phyloP scores from a whole-genome alignment of 306 rosid species.

The Hippophae tibetana region DNA sequence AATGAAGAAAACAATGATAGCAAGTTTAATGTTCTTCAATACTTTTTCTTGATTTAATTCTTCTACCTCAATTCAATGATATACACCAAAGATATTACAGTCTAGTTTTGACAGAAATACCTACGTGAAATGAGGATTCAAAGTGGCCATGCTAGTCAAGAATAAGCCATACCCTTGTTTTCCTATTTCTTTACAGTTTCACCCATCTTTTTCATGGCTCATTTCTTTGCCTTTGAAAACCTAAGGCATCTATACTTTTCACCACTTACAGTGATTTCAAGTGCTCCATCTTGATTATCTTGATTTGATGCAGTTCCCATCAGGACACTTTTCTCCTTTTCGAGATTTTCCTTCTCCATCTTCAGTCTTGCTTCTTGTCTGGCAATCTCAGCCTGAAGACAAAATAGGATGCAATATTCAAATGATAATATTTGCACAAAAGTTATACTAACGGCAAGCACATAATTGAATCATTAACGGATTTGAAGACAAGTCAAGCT shows the following conservation, averaged over 20 bases:
- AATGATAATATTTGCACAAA: background rate
- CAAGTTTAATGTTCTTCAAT: too few relatives aligned
- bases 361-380: conserved; percentile 89
- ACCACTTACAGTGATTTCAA: conserved; percentile 96
- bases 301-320: conserved; percentile 98
- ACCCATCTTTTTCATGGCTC: conserved; percentile 20
- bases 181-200: too few relatives aligned
- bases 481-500: background rate
- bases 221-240: conserved; percentile 90
- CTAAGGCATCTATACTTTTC: conserved; percentile 93
- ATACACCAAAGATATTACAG: too few relatives aligned
- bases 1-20: too few relatives aligned
- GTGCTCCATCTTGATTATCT: conserved; percentile 93
- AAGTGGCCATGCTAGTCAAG: too few relatives aligned
- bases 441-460: background rate
- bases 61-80: too few relatives aligned
- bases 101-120: too few relatives aligned
- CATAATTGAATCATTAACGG: background rate
- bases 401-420: background rate
- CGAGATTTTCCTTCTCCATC: conserved; percentile 95
- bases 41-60: too few relatives aligned
- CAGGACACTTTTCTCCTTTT: conserved; percentile 87
- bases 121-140: too few relatives aligned
- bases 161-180: too few relatives aligned
- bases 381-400: conserved; percentile 69